Conservation (phyloP, 306 rosid genomes). For the Clitoria ternatea region DNA sequence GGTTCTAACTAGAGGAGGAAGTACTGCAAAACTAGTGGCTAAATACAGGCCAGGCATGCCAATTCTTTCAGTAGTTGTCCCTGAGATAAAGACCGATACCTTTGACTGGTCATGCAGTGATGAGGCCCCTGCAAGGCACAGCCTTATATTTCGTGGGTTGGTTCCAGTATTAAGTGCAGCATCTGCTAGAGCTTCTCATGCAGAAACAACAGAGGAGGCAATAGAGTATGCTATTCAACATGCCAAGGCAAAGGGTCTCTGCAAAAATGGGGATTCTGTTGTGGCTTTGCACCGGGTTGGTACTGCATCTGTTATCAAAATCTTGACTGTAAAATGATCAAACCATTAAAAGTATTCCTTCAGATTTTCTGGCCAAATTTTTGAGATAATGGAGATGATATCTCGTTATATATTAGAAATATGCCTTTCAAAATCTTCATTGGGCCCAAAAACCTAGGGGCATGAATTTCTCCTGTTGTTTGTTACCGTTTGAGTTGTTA, state of each 20-base stretch:
- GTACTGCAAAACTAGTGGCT: conserved; percentile 45
- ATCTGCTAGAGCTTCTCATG: background rate
- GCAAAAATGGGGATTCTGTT: background rate
- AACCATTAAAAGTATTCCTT: background rate
- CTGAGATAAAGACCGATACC: conserved; percentile 41
- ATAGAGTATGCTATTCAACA: conserved; percentile 2
- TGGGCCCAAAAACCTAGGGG: background rate
- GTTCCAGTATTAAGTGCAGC: conserved; percentile 8
- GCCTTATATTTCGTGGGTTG: conserved; percentile 19
- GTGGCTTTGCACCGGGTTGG: conserved; percentile 16
- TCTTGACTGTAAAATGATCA: conserved; percentile 9
- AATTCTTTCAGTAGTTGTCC: conserved; percentile 42
- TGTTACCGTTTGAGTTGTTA: background rate
- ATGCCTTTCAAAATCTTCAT: background rate
- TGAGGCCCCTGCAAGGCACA: conserved; percentile 17
- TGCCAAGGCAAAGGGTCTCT: conserved; percentile 5
- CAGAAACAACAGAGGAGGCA: conserved; percentile 21
- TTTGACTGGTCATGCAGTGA: conserved; percentile 40
- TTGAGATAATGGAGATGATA: background rate
- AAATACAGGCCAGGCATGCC: conserved; percentile 63
- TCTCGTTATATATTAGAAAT: background rate
- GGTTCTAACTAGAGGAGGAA: conserved; percentile 38
- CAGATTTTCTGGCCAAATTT: background rate
- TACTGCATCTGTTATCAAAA: background rate
- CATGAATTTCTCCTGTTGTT: background rate